Conservation (phyloP, 129 eudicot genomes). For the Logfia minima region DNA sequence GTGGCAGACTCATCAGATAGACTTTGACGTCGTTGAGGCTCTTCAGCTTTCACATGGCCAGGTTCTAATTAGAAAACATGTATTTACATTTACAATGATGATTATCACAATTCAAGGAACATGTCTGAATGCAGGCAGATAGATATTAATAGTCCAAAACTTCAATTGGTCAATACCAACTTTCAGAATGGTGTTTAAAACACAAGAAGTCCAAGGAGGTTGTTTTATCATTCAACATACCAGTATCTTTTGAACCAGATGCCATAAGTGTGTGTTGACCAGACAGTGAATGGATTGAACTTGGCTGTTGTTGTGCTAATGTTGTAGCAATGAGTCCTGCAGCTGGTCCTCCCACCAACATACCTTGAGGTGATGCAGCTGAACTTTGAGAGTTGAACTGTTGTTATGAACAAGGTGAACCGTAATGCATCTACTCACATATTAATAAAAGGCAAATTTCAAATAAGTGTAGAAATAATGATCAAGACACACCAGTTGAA, state of each 20-base stretch:
- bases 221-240: slow-evolving; percentile 35
- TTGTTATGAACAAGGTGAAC: slow-evolving; percentile 24
- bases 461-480: not conserved
- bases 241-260: slow-evolving; percentile 51
- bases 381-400: slow-evolving; percentile 76
- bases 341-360: slow-evolving; percentile 44
- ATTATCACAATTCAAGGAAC: not conserved
- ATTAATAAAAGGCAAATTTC: not conserved
- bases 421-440: not conserved
- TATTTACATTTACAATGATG: slow-evolving; percentile 6
- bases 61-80: slow-evolving; percentile 28
- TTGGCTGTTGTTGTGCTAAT: slow-evolving; percentile 60
- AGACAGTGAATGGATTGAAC: slow-evolving; percentile 50
- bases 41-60: slow-evolving; percentile 52
- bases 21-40: slow-evolving; percentile 47
- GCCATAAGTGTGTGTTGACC: slow-evolving; percentile 45
- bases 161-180: not conserved
- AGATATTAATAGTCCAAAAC: not conserved
- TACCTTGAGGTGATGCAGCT: slow-evolving; percentile 52
- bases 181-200: not conserved
- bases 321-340: slow-evolving; percentile 29
- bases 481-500: slow-evolving; percentile 57
- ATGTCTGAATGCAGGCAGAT: not conserved
- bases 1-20: slow-evolving; percentile 46
- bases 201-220: slow-evolving; percentile 2